Conservation (phyloP, 164 flowering plant species). For the Saururus chinensis region DNA sequence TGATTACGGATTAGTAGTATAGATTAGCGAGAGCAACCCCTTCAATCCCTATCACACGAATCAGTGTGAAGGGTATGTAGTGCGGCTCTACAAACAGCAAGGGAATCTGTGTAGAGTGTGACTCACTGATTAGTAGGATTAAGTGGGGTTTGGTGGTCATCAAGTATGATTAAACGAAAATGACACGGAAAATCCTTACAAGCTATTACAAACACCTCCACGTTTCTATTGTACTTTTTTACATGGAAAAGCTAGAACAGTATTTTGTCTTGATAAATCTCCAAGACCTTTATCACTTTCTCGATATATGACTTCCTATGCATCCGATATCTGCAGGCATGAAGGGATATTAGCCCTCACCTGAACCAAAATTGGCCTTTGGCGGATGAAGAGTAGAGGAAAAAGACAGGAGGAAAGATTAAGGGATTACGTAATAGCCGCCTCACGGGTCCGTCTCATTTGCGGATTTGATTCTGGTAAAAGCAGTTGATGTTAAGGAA, state of each 20-base stretch:
- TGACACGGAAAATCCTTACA: neutral
- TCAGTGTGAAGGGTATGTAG: no score
- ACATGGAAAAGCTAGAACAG: constrained; percentile 32
- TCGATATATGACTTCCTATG: constrained; percentile 57
- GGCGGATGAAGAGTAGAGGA: neutral
- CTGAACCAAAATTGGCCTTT: neutral
- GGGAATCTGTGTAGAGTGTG: no score
- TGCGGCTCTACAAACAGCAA: no score
- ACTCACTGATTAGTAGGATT: no score
- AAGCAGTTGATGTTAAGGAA: constrained; percentile 2
- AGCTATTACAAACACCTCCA: neutral
- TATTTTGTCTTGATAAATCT: constrained; percentile 65
- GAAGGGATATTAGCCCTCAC: neutral
- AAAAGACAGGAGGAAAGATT: neutral
- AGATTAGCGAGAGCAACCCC: no score
- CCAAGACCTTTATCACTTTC: constrained; percentile 59
- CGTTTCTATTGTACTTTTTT: neutral
- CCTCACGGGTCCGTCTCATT: constrained; percentile 62
- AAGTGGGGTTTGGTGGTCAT: no score
- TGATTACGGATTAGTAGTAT: no score
- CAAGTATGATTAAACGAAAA: neutral
- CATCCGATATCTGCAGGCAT: constrained; percentile 65
- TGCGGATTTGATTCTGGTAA: constrained; percentile 58
- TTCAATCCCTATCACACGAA: no score
- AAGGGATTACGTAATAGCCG: constrained; percentile 54